Conservation (phyloP, 2,329 filamentous ascomycete genomes). For the Arthrinium phaeospermum region DNA sequence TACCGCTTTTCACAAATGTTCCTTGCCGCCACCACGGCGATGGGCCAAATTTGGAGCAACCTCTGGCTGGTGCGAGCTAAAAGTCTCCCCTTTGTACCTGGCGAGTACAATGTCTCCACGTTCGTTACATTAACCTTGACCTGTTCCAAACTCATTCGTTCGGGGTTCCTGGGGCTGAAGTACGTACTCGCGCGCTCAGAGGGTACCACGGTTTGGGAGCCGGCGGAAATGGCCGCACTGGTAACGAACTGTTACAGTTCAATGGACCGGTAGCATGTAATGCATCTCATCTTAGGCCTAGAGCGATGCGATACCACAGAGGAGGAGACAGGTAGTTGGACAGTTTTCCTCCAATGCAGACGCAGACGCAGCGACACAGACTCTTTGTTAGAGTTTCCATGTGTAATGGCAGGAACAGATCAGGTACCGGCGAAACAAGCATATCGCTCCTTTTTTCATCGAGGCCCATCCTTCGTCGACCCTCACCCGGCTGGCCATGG, state of each 20-base stretch:
- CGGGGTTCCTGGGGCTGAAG: conserved; percentile 16
- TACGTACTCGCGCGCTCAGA: background rate
- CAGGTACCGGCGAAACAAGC: conserved; percentile 17
- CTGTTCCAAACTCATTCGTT: conserved; percentile 17
- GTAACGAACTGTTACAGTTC: conserved; percentile 12
- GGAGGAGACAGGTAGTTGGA: background rate
- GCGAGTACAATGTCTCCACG: conserved; percentile 16
- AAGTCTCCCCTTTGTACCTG: conserved; percentile 3
- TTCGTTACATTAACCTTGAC: conserved; percentile 18
- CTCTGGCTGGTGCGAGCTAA: conserved; percentile 18
- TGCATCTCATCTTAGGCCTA: conserved; percentile 18
- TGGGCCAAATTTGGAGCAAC: conserved; percentile 26
- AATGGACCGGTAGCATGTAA: conserved; percentile 8
- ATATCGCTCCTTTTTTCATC: conserved; percentile 18
- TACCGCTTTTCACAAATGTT: conserved; percentile 11
- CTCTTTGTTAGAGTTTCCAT: conserved; percentile 9
- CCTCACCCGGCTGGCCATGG: conserved; percentile 7
- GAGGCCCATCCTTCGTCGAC: conserved; percentile 3
- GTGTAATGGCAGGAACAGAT: conserved; percentile 14
- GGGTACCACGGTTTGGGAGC: conserved; percentile 7
- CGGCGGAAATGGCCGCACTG: conserved; percentile 16
- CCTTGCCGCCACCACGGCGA: conserved; percentile 23
- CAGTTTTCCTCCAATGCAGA: conserved; percentile 6
- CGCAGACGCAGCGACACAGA: background rate
- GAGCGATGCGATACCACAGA: background rate